Evolutionary conservation across 1,139 yeast genomes (phyloP).

Genomic region (Suhomyces coccinellae): DNA sequence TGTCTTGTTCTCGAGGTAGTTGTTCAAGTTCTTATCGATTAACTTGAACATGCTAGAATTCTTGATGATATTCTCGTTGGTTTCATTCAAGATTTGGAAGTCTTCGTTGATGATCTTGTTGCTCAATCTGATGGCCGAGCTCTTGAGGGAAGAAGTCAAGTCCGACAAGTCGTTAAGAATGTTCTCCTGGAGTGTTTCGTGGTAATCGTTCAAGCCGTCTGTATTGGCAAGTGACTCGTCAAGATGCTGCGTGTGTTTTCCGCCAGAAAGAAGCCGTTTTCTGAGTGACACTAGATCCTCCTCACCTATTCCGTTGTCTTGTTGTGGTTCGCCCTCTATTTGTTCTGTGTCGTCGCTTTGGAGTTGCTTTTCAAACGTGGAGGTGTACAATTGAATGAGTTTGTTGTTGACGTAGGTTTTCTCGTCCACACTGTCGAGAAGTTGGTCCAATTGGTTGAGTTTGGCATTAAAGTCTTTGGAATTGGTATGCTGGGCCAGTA

Average conservation of each 20-base stretch:
- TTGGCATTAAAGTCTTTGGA: conserved; percentile 13
- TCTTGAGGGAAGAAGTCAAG: conserved; percentile 37
- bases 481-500: conserved; percentile 10
- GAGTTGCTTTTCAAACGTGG: conserved; percentile 5
- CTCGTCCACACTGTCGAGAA: conserved; percentile 25
- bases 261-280: conserved; percentile 29
- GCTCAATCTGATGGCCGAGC: conserved; percentile 39
- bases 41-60: conserved; percentile 39
- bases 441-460: conserved; percentile 13
- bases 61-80: conserved; percentile 39
- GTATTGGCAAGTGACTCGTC: conserved; percentile 14
- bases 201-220: conserved; percentile 33
- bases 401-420: conserved; percentile 23
- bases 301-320: conserved; percentile 6
- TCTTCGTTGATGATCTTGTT: conserved; percentile 38
- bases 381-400: conserved; percentile 17
- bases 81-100: conserved; percentile 33
- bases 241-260: conserved; percentile 18
- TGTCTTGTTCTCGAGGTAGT: conserved; percentile 36
- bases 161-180: conserved; percentile 39
- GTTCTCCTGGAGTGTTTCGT: conserved; percentile 47
- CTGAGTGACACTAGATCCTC: conserved; percentile 27
- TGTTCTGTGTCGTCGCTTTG: conserved; percentile 4
- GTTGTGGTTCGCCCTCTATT: conserved; percentile 6
- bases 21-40: conserved; percentile 41